A percentile compares a stretch with the other conserved stretches of the same genome.
These are phyloP conservation scores for Neurospora terricola DNA, from an alignment of 495 filamentous ascomycete genomes.

Conservation along the genomic window DNA sequence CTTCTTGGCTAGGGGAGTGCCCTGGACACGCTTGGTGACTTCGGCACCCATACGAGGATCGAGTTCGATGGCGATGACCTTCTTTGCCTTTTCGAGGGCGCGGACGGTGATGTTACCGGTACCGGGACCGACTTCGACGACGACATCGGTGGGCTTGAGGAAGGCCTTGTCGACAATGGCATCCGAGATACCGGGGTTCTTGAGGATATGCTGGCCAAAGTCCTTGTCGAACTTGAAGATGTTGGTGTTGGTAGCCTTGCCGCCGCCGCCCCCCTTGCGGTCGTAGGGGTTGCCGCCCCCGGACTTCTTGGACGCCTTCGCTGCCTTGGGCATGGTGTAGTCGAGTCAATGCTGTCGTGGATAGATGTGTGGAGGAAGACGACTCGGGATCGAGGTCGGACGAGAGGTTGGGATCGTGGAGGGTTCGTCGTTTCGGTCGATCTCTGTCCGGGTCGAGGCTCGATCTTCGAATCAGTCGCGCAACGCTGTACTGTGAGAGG, in stretches of 20 bases:
- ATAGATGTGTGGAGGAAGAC: not conserved
- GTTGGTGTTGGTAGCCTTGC: slow-evolving; percentile 51
- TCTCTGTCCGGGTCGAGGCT: not conserved
- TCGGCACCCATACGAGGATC: slow-evolving; percentile 96
- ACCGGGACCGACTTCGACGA: slow-evolving; percentile 34
- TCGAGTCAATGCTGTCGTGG: not conserved
- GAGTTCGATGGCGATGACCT: slow-evolving; percentile 78
- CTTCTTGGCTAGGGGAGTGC: slow-evolving; percentile 66
- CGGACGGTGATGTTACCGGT: slow-evolving; percentile 59
- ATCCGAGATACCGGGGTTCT: slow-evolving; percentile 87
- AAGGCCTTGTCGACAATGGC: slow-evolving; percentile 77
- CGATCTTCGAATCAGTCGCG: not conserved
- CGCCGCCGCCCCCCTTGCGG: slow-evolving; percentile 26
- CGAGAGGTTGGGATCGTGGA: not conserved
- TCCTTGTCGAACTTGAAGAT: slow-evolving; percentile 63
- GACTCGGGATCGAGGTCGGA: not conserved
- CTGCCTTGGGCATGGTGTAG: slow-evolving; percentile 45
- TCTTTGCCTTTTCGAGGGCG: slow-evolving; percentile 78
- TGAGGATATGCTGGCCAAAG: slow-evolving; percentile 80
- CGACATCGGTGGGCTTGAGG: slow-evolving; percentile 78
- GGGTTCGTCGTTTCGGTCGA: not conserved
- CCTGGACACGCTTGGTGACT: slow-evolving; percentile 87
- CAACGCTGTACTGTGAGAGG: not conserved
- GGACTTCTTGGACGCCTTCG: slow-evolving; percentile 50
- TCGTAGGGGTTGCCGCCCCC: slow-evolving; percentile 49